Conservation (phyloP, 2,329 filamentous ascomycete genomes). For the Alternaria sp. region DNA sequence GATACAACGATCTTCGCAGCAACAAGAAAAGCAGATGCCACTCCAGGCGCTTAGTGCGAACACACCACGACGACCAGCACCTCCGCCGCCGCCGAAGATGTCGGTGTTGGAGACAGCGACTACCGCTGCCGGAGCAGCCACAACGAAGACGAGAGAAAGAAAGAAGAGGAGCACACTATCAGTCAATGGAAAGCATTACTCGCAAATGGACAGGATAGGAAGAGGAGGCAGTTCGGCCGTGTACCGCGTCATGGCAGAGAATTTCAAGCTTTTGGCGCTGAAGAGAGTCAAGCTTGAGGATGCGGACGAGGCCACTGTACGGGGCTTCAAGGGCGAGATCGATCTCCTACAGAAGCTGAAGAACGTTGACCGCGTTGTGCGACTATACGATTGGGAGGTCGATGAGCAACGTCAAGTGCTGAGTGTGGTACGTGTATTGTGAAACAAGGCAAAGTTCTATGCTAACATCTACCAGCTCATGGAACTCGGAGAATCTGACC, state of each 20-base stretch:
- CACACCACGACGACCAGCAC: slow-evolving; percentile 78
- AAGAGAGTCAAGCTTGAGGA: slow-evolving; percentile 92
- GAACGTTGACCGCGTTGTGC: slow-evolving; percentile 87
- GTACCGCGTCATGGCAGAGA: slow-evolving; percentile 95
- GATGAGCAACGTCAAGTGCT: slow-evolving; percentile 90
- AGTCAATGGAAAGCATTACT: slow-evolving; percentile 91
- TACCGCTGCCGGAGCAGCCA: slow-evolving; percentile 77
- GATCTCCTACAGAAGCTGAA: slow-evolving; percentile 83
- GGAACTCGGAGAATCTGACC: slow-evolving; percentile 95
- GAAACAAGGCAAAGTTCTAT: background rate
- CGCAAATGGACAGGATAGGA: slow-evolving; percentile 86
- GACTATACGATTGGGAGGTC: slow-evolving; percentile 89
- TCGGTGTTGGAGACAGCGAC: slow-evolving; percentile 92
- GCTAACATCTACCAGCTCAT: slow-evolving; percentile 68
- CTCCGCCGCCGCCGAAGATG: slow-evolving; percentile 91
- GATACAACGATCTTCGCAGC: slow-evolving; percentile 45
- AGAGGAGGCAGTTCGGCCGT: slow-evolving; percentile 93
- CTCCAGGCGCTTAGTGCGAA: slow-evolving; percentile 65
- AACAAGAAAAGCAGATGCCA: slow-evolving; percentile 53
- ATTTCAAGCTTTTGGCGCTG: slow-evolving; percentile 91
- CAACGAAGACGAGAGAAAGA: slow-evolving; percentile 71
- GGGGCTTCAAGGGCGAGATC: slow-evolving; percentile 93
- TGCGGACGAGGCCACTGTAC: slow-evolving; percentile 81
- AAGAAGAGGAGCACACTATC: slow-evolving; percentile 83
- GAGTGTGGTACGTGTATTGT: slow-evolving; percentile 69